Percentiles rank a stretch among this genome's conserved stretches.
phyloP scores from a whole-genome alignment of 768 basidiomycete species.

The Amanita rubescens region DNA sequence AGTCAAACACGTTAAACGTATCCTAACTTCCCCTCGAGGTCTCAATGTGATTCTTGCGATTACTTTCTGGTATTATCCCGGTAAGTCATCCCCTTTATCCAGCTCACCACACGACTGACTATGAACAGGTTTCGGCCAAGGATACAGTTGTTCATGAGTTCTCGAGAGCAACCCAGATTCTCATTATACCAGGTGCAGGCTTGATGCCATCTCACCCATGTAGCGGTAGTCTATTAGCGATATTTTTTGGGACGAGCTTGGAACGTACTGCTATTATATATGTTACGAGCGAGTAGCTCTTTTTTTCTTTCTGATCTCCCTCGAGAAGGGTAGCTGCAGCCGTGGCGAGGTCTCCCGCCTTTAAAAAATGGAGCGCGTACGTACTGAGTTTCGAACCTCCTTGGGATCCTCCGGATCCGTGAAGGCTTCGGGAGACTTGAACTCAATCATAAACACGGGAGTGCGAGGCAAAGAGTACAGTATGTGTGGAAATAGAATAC shows the following conservation, averaged over 20 bases:
- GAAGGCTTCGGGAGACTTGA: slow-evolving; percentile 44
- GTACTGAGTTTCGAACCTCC: too few relatives aligned
- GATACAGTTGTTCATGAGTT: slow-evolving; percentile 17
- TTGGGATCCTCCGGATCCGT: slow-evolving; percentile 77
- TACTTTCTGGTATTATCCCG: slow-evolving; percentile 58
- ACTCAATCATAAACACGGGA: slow-evolving; percentile 24
- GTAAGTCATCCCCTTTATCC: slow-evolving; percentile 16
- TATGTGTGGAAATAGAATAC: too few relatives aligned
- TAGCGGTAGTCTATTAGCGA: neutral
- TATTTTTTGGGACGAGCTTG: neutral
- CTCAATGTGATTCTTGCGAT: slow-evolving; percentile 68
- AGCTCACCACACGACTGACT: neutral
- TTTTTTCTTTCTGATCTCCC: slow-evolving; percentile 45
- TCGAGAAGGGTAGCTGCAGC: slow-evolving; percentile 72
- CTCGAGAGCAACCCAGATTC: neutral
- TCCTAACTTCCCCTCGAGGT: slow-evolving; percentile 24
- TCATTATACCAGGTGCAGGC: neutral
- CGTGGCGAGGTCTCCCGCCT: slow-evolving; percentile 70
- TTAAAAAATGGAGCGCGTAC: too few relatives aligned
- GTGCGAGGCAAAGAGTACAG: too few relatives aligned
- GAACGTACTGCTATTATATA: neutral
- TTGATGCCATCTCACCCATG: neutral
- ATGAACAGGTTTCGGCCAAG: slow-evolving; percentile 21
- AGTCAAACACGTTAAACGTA: neutral
- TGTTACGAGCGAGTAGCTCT: neutral